These are phyloP conservation scores for Mycosphaerella sp. DNA, from an alignment of 2,329 filamentous ascomycete genomes.

Conservation along the genomic window DNA sequence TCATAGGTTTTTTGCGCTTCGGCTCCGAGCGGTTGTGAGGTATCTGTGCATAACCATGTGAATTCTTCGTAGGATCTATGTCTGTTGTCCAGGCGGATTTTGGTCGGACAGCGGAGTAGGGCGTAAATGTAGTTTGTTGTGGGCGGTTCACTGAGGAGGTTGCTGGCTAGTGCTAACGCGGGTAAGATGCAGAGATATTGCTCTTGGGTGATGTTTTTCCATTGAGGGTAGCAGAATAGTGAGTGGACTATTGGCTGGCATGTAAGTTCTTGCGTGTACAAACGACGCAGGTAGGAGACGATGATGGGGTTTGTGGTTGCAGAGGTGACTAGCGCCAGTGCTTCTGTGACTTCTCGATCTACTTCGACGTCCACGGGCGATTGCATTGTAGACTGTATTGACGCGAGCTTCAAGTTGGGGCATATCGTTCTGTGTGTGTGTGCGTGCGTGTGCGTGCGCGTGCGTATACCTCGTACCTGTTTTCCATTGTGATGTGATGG, in stretches of 20 bases:
- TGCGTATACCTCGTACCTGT: no score
- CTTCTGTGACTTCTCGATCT: neutral
- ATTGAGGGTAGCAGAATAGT: neutral
- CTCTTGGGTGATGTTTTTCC: neutral
- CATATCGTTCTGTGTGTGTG: neutral
- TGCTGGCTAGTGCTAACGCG: neutral
- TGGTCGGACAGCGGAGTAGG: constrained; percentile 3
- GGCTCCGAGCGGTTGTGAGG: neutral
- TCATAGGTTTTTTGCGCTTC: constrained; percentile 1
- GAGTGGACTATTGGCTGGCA: neutral
- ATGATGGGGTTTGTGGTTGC: neutral
- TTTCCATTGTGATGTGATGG: neutral
- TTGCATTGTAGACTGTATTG: neutral
- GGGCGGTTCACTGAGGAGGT: neutral
- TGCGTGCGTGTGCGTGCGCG: no score
- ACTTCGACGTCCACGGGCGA: neutral
- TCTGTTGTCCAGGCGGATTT: neutral
- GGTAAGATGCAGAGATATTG: constrained; percentile 4
- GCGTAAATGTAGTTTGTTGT: constrained; percentile 4
- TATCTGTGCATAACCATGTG: neutral
- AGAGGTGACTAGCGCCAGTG: constrained; percentile 1
- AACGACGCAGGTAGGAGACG: neutral
- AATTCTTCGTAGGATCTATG: neutral
- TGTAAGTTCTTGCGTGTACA: neutral
- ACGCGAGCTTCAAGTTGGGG: neutral